Evolutionary conservation across 768 basidiomycete species (phyloP).

Genomic region (Psilocybe cyanescens): DNA sequence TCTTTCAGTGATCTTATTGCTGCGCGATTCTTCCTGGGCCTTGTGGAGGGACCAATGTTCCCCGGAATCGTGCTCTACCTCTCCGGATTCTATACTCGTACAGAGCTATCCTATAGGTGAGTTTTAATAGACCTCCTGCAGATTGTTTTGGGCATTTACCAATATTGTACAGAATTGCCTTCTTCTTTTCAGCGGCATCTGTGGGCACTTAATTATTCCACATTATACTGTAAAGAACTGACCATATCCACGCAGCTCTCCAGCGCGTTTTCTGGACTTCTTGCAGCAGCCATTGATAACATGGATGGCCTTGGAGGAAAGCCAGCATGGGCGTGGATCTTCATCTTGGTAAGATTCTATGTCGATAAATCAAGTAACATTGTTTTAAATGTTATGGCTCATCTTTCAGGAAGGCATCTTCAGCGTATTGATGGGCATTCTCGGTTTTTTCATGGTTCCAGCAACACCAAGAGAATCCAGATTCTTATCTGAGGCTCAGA

Average conservation of each 20-base stretch:
- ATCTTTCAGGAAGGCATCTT: slow-evolving; percentile 13
- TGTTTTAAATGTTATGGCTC: background rate
- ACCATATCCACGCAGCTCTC: slow-evolving; percentile 37
- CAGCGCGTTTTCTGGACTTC: slow-evolving; percentile 66
- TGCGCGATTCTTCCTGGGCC: slow-evolving; percentile 55
- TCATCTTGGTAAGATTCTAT: slow-evolving; percentile 27
- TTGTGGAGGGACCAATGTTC: slow-evolving; percentile 52
- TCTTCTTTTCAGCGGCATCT: slow-evolving; percentile 44
- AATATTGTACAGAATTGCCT: slow-evolving; percentile 34
- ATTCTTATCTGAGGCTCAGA: slow-evolving; percentile 29
- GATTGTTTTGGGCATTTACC: no score
- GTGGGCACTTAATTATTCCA: slow-evolving; percentile 13
- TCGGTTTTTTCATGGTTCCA: slow-evolving; percentile 15
- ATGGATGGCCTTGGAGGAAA: slow-evolving; percentile 56
- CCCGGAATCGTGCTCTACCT: slow-evolving; percentile 45
- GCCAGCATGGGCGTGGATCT: slow-evolving; percentile 58
- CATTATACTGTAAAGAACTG: background rate
- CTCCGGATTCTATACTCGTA: slow-evolving; percentile 40
- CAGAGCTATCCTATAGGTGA: slow-evolving; percentile 36
- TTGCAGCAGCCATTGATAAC: slow-evolving; percentile 61
- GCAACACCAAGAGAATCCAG: slow-evolving; percentile 14
- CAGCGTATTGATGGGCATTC: slow-evolving; percentile 8
- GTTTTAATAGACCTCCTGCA: background rate
- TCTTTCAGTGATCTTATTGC: slow-evolving; percentile 51
- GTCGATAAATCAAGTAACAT: background rate